Evolutionary conservation across 2,329 filamentous ascomycete species (phyloP).

Genomic region (Acarospora socialis): DNA sequence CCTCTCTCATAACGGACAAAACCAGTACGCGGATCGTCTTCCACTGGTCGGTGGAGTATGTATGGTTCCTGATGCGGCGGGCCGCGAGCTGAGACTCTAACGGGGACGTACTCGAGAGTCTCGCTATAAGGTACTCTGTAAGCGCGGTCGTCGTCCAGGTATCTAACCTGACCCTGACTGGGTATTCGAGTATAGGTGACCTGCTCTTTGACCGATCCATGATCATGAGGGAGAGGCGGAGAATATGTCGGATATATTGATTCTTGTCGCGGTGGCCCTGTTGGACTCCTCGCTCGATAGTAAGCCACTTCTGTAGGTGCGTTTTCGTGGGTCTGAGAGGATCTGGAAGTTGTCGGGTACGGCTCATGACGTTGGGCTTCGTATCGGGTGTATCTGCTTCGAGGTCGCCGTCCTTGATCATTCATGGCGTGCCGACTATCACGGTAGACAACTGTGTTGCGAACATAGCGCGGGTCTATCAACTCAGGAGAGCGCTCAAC

Average conservation of each 20-base stretch:
- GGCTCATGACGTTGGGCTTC: slow-evolving; percentile 17
- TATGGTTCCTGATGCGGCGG: slow-evolving; percentile 13
- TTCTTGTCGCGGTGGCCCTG: slow-evolving; percentile 8
- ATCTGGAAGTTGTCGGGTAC: slow-evolving; percentile 17
- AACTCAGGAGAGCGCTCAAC: slow-evolving; percentile 13
- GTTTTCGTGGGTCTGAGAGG: slow-evolving; percentile 16
- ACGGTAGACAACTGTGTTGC: slow-evolving; percentile 11
- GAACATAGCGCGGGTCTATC: slow-evolving; percentile 12
- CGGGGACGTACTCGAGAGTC: slow-evolving; percentile 17
- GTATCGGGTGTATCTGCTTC: slow-evolving; percentile 19
- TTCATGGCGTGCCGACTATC: slow-evolving; percentile 12
- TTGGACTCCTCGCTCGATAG: slow-evolving; percentile 18
- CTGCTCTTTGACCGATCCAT: slow-evolving; percentile 10
- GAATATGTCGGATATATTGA: slow-evolving; percentile 13
- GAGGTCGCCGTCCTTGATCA: slow-evolving; percentile 12
- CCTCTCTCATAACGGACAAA: slow-evolving; percentile 8
- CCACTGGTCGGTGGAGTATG: slow-evolving; percentile 16
- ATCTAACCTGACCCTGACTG: slow-evolving; percentile 9
- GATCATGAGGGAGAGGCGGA: slow-evolving; percentile 13
- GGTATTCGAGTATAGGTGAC: slow-evolving; percentile 10
- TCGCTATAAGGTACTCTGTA: slow-evolving; percentile 7
- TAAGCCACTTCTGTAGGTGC: slow-evolving; percentile 14
- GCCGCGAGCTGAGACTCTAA: slow-evolving; percentile 14
- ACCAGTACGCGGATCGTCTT: slow-evolving; percentile 9
- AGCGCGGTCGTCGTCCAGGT: slow-evolving; percentile 13